Evolutionary conservation across 495 filamentous ascomycete genomes (phyloP).

Genomic region (Talaromyces thailandensis): DNA sequence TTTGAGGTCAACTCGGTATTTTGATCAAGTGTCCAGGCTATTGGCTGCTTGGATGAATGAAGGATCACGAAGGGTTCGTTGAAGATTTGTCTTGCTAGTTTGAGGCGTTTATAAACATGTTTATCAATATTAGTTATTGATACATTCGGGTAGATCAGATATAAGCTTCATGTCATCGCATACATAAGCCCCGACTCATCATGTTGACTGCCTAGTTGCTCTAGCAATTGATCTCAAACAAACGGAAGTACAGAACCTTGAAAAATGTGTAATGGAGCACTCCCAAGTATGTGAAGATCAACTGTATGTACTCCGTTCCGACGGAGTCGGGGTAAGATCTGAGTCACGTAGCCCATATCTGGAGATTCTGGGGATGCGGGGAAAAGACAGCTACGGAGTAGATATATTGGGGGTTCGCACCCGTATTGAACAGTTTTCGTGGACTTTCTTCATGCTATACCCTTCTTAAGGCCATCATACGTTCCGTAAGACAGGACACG

Average conservation of each 20-base stretch:
- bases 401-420: background rate
- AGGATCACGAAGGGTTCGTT: no score
- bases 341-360: background rate
- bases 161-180: background rate
- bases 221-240: background rate
- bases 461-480: background rate
- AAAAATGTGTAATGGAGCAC: background rate
- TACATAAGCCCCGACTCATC: background rate
- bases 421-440: background rate
- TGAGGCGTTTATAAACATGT: no score
- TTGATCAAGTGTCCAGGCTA: no score
- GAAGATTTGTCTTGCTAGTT: no score
- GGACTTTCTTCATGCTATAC: background rate
- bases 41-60: no score
- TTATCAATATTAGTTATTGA: no score
- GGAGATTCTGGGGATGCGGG: background rate
- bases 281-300: background rate
- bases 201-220: background rate
- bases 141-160: no score
- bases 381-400: background rate
- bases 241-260: background rate
- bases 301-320: background rate
- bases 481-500: background rate
- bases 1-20: no score
- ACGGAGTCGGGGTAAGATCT: background rate